A percentile compares a stretch with the other conserved stretches of the same genome.
Evolutionary conservation across 768 basidiomycete genomes (phyloP).

Genomic region (Kwoniella sp.): DNA sequence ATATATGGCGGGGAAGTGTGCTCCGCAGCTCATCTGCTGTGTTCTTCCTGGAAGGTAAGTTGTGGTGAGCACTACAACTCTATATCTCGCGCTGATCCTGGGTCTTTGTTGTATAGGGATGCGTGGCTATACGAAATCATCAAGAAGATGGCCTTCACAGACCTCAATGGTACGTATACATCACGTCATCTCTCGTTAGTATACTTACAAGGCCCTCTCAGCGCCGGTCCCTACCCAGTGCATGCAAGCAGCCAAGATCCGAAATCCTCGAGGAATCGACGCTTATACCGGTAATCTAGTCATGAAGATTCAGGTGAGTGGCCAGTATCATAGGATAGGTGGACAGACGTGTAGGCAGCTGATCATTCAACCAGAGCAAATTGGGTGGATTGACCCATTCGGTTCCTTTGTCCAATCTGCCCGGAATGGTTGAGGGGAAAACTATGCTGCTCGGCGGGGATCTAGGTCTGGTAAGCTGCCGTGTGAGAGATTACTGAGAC

Average conservation of each 20-base stretch:
- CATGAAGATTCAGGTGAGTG: conserved; percentile 51
- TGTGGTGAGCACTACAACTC: neutral
- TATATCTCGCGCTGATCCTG: neutral
- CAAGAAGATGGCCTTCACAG: conserved; percentile 46
- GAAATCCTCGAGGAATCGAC: conserved; percentile 40
- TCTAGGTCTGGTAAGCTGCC: conserved; percentile 29
- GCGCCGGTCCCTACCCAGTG: conserved; percentile 55
- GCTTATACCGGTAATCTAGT: conserved; percentile 52
- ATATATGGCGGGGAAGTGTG: conserved; percentile 35
- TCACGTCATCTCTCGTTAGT: neutral
- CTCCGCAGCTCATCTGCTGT: conserved; percentile 51
- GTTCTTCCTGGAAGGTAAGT: conserved; percentile 49
- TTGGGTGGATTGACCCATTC: conserved; percentile 53
- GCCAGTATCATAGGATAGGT: neutral
- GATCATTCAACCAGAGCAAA: conserved; percentile 37
- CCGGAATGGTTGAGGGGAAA: conserved; percentile 43
- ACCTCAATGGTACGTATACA: conserved; percentile 35
- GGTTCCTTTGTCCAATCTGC: conserved; percentile 39
- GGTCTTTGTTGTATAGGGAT: conserved; percentile 28
- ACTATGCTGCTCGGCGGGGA: conserved; percentile 56
- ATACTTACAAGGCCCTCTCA: conserved; percentile 4
- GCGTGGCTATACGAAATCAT: conserved; percentile 53
- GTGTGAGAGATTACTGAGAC: neutral
- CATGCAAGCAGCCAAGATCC: conserved; percentile 51
- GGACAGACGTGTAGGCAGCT: neutral